phyloP scores from a whole-genome alignment of 805 yeast species.

The Kluyveromyces aestuarii region DNA sequence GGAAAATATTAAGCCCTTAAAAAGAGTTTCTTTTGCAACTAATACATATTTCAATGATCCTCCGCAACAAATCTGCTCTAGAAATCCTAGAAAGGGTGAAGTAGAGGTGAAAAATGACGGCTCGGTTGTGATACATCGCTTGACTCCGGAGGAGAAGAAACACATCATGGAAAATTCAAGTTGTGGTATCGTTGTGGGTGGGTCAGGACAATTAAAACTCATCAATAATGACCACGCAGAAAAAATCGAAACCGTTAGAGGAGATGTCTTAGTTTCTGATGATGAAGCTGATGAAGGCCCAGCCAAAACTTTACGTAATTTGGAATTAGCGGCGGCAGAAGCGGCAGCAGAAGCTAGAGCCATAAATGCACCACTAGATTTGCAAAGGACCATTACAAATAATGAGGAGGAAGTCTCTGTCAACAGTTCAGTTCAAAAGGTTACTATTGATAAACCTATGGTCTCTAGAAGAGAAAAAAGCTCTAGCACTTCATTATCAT shows the following conservation, averaged over 20 bases:
- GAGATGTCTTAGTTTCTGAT: neutral
- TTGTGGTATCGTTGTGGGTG: constrained; percentile 72
- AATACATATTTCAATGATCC: constrained; percentile 75
- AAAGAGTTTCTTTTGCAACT: constrained; percentile 68
- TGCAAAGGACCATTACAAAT: constrained; percentile 22
- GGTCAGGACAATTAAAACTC: constrained; percentile 55
- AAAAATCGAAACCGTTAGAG: constrained; percentile 7
- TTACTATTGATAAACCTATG: constrained; percentile 38
- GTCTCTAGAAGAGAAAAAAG: constrained; percentile 23
- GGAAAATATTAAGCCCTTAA: constrained; percentile 35
- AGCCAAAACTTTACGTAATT: constrained; percentile 19
- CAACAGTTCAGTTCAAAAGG: constrained; percentile 25
- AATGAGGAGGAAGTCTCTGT: constrained; percentile 33
- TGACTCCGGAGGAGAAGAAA: constrained; percentile 45
- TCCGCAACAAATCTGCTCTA: constrained; percentile 81
- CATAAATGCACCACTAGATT: constrained; percentile 25
- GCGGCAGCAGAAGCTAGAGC: constrained; percentile 33
- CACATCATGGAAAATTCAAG: constrained; percentile 37
- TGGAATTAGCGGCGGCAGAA: constrained; percentile 29
- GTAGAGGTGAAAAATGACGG: constrained; percentile 56
- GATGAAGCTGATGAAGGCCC: constrained; percentile 12
- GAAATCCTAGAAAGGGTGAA: constrained; percentile 75
- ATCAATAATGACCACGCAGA: constrained; percentile 11
- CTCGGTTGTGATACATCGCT: constrained; percentile 41
- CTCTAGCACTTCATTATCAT: constrained; percentile 18